A percentile compares a stretch with the other conserved stretches of the same genome.
These are phyloP conservation scores for Talaromyces pinophilus DNA, from an alignment of 2,329 filamentous ascomycete species.

Conservation along the genomic window DNA sequence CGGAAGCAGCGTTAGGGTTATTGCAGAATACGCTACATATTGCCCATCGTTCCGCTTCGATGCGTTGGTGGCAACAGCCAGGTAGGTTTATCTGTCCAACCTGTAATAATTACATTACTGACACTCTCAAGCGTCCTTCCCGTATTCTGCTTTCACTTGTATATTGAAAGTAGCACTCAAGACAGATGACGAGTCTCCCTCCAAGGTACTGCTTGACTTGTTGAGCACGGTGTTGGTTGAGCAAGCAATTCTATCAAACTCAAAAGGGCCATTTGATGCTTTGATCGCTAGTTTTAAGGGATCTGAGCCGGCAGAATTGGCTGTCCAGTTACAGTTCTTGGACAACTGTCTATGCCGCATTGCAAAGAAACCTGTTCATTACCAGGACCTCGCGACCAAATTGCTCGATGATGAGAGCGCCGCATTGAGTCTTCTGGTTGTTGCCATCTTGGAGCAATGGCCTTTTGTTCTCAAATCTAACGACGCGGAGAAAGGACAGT, in stretches of 20 bases:
- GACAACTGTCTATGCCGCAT: conserved; percentile 81
- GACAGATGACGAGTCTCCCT: conserved; percentile 34
- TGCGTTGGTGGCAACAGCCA: conserved; percentile 85
- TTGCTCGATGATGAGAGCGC: conserved; percentile 37
- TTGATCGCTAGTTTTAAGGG: conserved; percentile 42
- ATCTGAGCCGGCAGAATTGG: conserved; percentile 35
- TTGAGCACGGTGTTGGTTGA: conserved; percentile 40
- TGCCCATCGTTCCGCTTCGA: conserved; percentile 75
- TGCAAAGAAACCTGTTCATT: conserved; percentile 75
- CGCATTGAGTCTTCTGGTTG: conserved; percentile 64
- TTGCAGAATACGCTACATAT: conserved; percentile 79
- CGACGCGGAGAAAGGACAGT: conserved; percentile 45
- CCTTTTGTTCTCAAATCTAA: conserved; percentile 63
- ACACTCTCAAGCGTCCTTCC: conserved; percentile 36
- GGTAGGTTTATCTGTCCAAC: conserved; percentile 40
- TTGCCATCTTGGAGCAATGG: conserved; percentile 76
- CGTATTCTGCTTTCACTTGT: conserved; percentile 45
- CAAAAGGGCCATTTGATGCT: conserved; percentile 39
- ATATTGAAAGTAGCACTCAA: conserved; percentile 42
- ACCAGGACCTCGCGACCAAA: conserved; percentile 60
- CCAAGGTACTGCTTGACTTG: conserved; percentile 37
- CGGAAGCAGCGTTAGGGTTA: conserved; percentile 67
- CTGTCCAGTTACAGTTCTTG: conserved; percentile 66
- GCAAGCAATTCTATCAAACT: conserved; percentile 39
- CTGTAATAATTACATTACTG: conserved; percentile 19